Evolutionary conservation across 1,139 yeast species (phyloP), one percentile per base, ranked within the genome.

Genomic region (Saccharomyces pastorianus): DNA sequence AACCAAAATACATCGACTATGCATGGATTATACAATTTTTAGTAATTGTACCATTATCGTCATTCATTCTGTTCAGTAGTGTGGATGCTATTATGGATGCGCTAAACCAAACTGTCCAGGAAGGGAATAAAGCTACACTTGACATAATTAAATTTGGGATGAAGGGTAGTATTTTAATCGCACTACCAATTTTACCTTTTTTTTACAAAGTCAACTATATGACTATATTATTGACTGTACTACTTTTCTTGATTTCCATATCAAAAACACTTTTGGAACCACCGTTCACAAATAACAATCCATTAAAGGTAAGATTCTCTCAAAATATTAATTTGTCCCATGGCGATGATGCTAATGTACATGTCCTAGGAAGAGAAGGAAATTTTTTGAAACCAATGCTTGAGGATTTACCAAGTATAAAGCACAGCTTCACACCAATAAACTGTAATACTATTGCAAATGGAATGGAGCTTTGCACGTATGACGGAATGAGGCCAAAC

Each of bases 11-110:
- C 13, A 38, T 8, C 4, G 44, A 84, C 48, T 88, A 85, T 66
- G 95, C 87, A 63, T 89, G 96, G 96, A 77, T 84, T 7, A 61
- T 88, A 27, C 96, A 89, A 68, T 88, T 81, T 62, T 61, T 86
- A 32, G 59, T 84, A 3, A 69, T 84, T 34, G 88, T 84, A 6
- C 96, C 96, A 4, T 51, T 86, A n/a, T 75, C 84, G 0, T 73
- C 82, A 1, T 76, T 79, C 48, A 59, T 84, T 29, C 63, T 82
- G 20, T 74, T 77, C 48, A 68, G 67, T 26, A 61, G 71, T 23
- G 81, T 84, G 1, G 76, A 74, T 56, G 73, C 86, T 56, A 64
- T 82, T 1, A 66, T 88, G 48, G 83, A 82, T 56, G 93, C 88
- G 0, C 57, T 85, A 32, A 78, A 79, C 61, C 88, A 88, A 67